Evolutionary conservation across 768 basidiomycete species (phyloP).

Genomic region (Pisolithus sp.): DNA sequence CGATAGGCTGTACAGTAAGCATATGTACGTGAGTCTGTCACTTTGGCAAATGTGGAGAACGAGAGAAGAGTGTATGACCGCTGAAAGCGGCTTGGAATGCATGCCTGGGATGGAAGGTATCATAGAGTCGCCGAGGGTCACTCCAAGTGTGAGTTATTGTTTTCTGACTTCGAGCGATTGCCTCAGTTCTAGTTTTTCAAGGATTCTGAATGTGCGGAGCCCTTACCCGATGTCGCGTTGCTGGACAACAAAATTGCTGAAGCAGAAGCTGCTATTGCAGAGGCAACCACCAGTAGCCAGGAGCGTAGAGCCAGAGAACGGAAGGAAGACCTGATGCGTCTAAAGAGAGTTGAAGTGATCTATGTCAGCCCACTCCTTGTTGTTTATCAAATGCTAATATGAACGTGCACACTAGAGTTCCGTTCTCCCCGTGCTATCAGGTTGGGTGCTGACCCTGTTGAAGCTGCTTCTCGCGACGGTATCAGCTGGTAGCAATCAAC

Average conservation of each 20-base stretch:
- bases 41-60: slow-evolving; percentile 94
- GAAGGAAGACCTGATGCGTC: slow-evolving; percentile 75
- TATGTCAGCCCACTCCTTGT: slow-evolving; percentile 49
- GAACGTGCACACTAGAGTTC: slow-evolving; percentile 49
- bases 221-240: slow-evolving; percentile 64
- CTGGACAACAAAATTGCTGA: slow-evolving; percentile 73
- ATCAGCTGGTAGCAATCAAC: slow-evolving; percentile 59
- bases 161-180: not conserved
- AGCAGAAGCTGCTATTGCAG: slow-evolving; percentile 43
- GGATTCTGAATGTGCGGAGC: slow-evolving; percentile 57
- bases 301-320: slow-evolving; percentile 59
- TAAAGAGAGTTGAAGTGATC: slow-evolving; percentile 87
- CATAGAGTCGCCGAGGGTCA: slow-evolving; percentile 45
- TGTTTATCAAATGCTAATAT: not conserved
- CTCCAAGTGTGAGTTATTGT: slow-evolving; percentile 29
- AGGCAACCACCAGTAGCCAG: slow-evolving; percentile 46
- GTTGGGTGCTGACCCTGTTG: slow-evolving; percentile 88
- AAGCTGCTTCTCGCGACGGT: slow-evolving; percentile 92
- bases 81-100: slow-evolving; percentile 85
- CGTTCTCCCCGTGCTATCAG: slow-evolving; percentile 76
- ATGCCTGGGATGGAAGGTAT: slow-evolving; percentile 64
- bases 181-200: slow-evolving; percentile 19
- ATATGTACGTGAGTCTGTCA: slow-evolving; percentile 86
- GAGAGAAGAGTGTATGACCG: slow-evolving; percentile 89
- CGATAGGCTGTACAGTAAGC: slow-evolving; percentile 79